Evolutionary conservation across 1,139 yeast genomes (phyloP).

Genomic region (Pichia cactophila): DNA sequence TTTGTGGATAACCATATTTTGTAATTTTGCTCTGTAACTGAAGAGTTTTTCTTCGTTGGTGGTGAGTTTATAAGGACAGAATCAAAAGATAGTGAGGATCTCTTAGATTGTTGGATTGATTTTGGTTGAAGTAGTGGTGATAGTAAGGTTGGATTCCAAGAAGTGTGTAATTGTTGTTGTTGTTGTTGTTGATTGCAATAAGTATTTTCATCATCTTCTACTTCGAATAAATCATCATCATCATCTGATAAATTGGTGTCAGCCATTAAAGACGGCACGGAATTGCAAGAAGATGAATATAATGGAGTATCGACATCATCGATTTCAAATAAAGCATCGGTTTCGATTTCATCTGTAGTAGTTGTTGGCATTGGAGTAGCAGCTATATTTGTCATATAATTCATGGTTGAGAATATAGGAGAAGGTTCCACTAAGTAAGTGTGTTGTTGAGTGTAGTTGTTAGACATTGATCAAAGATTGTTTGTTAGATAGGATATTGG

Average conservation of each 20-base stretch:
- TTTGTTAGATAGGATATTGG: too few relatives aligned
- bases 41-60: not conserved
- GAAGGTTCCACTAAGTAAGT: not conserved
- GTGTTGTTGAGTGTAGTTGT: not conserved
- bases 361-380: not conserved
- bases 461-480: not conserved
- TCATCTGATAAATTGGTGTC: slow-evolving; percentile 4
- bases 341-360: not conserved
- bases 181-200: not conserved
- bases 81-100: slow-evolving; percentile 5
- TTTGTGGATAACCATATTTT: slow-evolving; percentile 10
- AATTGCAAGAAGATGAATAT: not conserved
- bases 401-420: not conserved
- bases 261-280: slow-evolving; percentile 2
- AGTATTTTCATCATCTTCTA: not conserved
- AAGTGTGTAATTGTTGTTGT: not conserved
- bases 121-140: not conserved
- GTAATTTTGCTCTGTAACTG: slow-evolving; percentile 9
- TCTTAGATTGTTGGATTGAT: not conserved
- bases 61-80: not conserved
- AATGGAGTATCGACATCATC: slow-evolving; percentile 10
- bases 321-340: slow-evolving; percentile 8
- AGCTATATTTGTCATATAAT: not conserved
- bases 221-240: slow-evolving; percentile 3
- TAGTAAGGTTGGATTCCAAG: slow-evolving; percentile 1